These are phyloP conservation scores for Salix brachista DNA, from an alignment of 345 rosid genomes.

Conservation along the genomic window DNA sequence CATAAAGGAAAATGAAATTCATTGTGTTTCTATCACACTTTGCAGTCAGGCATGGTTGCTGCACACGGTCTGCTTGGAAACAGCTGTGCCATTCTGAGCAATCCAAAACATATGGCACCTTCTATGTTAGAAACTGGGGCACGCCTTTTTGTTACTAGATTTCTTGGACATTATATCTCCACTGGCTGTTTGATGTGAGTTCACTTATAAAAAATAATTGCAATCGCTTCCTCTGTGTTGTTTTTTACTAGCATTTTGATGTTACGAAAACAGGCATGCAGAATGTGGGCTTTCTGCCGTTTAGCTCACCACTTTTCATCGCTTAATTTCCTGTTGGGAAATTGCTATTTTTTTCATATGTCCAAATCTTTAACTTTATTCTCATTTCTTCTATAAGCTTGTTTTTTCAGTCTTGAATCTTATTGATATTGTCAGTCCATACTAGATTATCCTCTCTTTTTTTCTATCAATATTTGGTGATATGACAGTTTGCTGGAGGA, in stretches of 20 bases:
- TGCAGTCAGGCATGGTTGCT: slow-evolving; percentile 72
- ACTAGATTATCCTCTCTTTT: not conserved
- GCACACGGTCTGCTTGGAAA: slow-evolving; percentile 65
- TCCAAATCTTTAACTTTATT: not conserved
- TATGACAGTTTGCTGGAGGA: slow-evolving; percentile 56
- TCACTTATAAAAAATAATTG: not conserved
- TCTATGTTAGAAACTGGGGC: slow-evolving; percentile 63
- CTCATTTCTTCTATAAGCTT: not conserved
- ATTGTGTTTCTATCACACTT: not conserved
- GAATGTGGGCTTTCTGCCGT: too few species aligned
- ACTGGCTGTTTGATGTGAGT: slow-evolving; percentile 62
- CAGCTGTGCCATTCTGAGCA: slow-evolving; percentile 19
- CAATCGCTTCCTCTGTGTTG: too few species aligned
- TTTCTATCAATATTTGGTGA: not conserved
- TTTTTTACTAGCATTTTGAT: not conserved
- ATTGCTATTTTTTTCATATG: not conserved
- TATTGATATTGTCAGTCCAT: not conserved
- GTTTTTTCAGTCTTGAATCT: not conserved
- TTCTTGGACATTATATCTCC: slow-evolving; percentile 49
- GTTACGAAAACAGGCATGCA: not conserved
- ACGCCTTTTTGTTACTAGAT: slow-evolving; percentile 55
- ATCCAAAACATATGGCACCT: slow-evolving; percentile 65
- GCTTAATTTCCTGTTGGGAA: not conserved
- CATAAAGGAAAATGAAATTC: not conserved
- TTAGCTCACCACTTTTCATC: too few species aligned